Base-by-base conservation (phyloP, 106 monocot species). In the Dendrobium nobile region DNA sequence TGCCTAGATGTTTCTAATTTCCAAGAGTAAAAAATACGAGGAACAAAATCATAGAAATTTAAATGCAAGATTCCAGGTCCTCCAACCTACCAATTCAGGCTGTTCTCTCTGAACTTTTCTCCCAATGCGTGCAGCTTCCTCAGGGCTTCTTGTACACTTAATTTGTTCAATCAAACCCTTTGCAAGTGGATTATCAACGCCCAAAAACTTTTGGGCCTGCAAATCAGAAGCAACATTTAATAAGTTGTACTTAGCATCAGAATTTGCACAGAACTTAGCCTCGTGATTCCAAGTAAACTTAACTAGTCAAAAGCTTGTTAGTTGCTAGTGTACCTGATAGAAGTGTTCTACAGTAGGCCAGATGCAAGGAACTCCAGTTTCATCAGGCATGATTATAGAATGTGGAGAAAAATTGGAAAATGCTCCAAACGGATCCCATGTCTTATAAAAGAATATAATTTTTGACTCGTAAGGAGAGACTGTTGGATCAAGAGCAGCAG, bases 321-420 rank as follows among this genome's bases (percentile, higher is more conserved):
- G 28, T 41, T 13, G 16, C 43, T 73, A 19, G 55, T 18, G 74
- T 73, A 91, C 99, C 95, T 99, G 95, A 84, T 99, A 99, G 88
- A 88, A 99, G 79, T 99, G 99, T 73, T 99, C 99, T 26, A 93
- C 91, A 80, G 65, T 93, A 58, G 93, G 82, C 99, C 99, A 99
- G 44, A 80, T 73, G n/a, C 47, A 37, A 54, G 54, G 54, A 75
- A 85, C 80, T 80, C 93, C 99, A 89, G 87, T 85, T 82, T 89
- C 89, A 88, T 90, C 85, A 79, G 89, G 83, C 85, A 93, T 70
- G 73, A 22, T 27, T 68, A 99, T 68, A 87, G 88, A 84, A 87
- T 99, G 95, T 68, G 98, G 90, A 83, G 99, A 99, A 85, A 93
- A 99, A 79, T 95, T 99, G 76, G 99, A 99, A 79, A 99, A 89